phyloP scores from a whole-genome alignment of 805 yeast species.

The Suhomyces tanzawaensis region DNA sequence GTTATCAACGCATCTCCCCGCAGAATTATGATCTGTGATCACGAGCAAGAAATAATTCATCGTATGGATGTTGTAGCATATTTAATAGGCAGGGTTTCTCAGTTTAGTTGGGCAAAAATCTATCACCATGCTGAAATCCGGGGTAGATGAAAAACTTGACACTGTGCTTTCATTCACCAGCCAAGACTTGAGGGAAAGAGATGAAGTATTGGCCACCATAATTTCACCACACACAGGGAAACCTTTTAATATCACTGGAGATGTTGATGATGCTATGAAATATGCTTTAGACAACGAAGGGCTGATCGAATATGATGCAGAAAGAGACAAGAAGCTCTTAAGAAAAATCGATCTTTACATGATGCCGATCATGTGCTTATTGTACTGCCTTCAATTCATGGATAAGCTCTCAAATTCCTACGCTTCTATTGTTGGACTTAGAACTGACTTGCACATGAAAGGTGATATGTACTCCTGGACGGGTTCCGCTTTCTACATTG shows the following conservation, averaged over 20 bases:
- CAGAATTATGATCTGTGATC: too few relatives aligned
- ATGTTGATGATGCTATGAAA: constrained; percentile 48
- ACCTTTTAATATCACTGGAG: constrained; percentile 25
- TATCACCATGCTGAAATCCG: too few relatives aligned
- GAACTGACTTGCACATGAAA: constrained; percentile 44
- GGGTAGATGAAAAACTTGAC: too few relatives aligned
- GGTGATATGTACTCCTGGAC: constrained; percentile 46
- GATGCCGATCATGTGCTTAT: constrained; percentile 48
- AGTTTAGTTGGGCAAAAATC: too few relatives aligned
- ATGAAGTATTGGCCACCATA: not conserved
- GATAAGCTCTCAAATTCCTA: constrained; percentile 55
- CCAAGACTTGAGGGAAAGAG: not conserved
- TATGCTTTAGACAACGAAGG: constrained; percentile 28
- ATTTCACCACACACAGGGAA: constrained; percentile 10
- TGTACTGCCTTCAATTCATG: constrained; percentile 56
- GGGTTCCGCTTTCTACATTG: constrained; percentile 47
- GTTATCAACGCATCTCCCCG: too few relatives aligned
- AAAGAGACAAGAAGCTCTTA: constrained; percentile 33
- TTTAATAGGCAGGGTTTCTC: too few relatives aligned
- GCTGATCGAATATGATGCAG: constrained; percentile 22
- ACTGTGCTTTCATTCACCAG: too few relatives aligned
- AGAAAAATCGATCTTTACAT: constrained; percentile 52
- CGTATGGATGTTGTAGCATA: too few relatives aligned
- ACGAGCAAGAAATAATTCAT: too few relatives aligned
- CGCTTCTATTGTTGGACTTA: constrained; percentile 53